These are phyloP conservation scores for Saprolegnia parasitica DNA, from an alignment of 352 stramenopile species.

Conservation along the genomic window DNA sequence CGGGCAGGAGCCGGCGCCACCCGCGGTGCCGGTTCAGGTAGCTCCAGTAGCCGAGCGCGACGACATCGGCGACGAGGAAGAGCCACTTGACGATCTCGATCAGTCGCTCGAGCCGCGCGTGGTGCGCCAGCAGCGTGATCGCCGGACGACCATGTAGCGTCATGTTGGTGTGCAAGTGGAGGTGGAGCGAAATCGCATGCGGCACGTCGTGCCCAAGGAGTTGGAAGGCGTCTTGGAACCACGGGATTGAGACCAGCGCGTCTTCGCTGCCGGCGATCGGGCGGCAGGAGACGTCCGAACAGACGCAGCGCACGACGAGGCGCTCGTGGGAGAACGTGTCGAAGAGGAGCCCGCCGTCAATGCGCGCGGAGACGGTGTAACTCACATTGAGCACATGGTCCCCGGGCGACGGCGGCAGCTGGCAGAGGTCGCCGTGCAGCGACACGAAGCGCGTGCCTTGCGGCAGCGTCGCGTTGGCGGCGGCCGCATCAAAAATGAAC, in stretches of 20 bases:
- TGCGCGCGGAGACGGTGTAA: background rate
- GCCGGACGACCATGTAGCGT: background rate
- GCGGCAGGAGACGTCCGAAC: background rate
- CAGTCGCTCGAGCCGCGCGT: slow-evolving; percentile 1
- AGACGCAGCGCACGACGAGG: slow-evolving; percentile 2
- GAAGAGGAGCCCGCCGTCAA: background rate
- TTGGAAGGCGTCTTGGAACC: slow-evolving; percentile 18
- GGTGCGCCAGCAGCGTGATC: background rate
- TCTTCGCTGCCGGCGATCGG: background rate
- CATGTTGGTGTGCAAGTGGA: background rate
- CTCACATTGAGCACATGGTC: background rate
- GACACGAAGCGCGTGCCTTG: slow-evolving; percentile 10
- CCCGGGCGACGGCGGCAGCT: background rate
- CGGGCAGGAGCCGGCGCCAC: slow-evolving; percentile 11
- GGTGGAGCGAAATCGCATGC: background rate
- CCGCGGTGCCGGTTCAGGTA: slow-evolving; percentile 13
- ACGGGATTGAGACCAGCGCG: slow-evolving; percentile 6
- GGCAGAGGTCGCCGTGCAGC: slow-evolving; percentile 5
- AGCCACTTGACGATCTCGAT: slow-evolving; percentile 15
- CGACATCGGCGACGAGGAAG: slow-evolving; percentile 12
- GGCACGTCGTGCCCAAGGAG: background rate
- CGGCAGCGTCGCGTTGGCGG: background rate
- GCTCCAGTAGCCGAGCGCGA: slow-evolving; percentile 13
- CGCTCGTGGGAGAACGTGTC: background rate
- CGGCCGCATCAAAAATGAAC: background rate